Evolutionary conservation across 2,329 filamentous ascomycete genomes (phyloP), one percentile per base, ranked within the genome.

Genomic region (Trichoderma guizhouense): DNA sequence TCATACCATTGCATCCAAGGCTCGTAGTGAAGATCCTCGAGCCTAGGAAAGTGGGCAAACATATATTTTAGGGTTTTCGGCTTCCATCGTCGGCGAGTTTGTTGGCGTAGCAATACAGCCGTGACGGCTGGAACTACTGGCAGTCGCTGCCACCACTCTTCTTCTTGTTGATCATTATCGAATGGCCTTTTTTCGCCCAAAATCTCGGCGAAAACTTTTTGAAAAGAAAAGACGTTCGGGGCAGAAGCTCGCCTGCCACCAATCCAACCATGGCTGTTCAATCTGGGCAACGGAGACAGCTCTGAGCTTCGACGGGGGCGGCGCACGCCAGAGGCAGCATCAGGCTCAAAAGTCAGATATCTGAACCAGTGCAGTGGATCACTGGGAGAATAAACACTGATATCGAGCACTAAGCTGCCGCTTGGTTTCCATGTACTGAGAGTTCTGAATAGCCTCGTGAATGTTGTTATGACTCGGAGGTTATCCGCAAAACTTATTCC

Each of bases 21-120:
- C 75, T 82, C 79, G 75, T 80, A 82, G 72, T 79, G 76, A 71
- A 83, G 71, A 73, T 82, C 78, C 74, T 77, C 74, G 71, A 82
- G 76, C 71, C 73, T 76, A 51, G 79, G 77, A 72, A 81, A 74
- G 72, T 76, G 77, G 58, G 76, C 71, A 75, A 80, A 74, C 74
- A 80, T 79, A 60, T 77, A 70, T 73, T 72, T 71, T 30, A 80
- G 73, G 57, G 76, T 69, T 18, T 12, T 53, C 63, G 77, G 76
- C 58, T 75, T 76, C 77, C 77, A 79, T 73, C 76, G 70, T 64
- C 78, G 78, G 72, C 77, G 78, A 71, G 64, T 81, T 74, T 81
- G 79, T 76, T 79, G 79, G 30, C 80, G 80, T 63, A 82, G 73
- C 66, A 80, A 77, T 69, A 81, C 69, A 74, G 75, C 74, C 53